Evolutionary conservation across 2,329 filamentous ascomycete species (phyloP).

Genomic region (Colletotrichum camelliae): DNA sequence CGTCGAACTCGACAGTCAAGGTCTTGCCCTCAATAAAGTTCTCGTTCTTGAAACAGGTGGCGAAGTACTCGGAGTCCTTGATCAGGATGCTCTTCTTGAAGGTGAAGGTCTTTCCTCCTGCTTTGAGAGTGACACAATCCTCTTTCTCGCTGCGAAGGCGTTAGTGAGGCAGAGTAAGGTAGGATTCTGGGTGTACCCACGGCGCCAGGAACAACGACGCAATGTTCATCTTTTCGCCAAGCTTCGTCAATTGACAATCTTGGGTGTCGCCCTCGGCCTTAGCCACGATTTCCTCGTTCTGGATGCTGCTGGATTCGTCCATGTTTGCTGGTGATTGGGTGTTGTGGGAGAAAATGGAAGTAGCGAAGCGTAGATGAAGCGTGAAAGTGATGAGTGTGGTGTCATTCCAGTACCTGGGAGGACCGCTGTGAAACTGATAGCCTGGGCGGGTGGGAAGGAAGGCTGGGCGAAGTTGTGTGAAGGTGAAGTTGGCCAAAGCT

Average conservation of each 20-base stretch:
- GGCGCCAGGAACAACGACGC: not conserved
- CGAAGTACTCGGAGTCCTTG: not conserved
- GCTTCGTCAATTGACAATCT: not conserved
- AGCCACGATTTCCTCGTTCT: too few species aligned
- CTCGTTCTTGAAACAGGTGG: not conserved
- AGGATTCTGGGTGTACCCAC: not conserved
- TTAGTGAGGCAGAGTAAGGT: not conserved
- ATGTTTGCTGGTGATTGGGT: not conserved
- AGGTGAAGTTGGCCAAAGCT: not conserved
- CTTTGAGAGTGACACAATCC: not conserved
- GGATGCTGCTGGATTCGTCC: too few species aligned
- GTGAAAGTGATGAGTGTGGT: not conserved
- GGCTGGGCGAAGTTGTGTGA: not conserved
- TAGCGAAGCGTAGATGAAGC: not conserved
- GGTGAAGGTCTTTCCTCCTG: not conserved
- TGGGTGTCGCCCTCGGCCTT: too few species aligned
- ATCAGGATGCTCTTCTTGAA: not conserved
- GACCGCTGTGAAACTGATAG: rapidly evolving
- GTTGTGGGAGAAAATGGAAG: not conserved
- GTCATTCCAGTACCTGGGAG: not conserved
- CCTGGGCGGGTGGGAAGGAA: not conserved
- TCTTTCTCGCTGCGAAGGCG: rapidly evolving
- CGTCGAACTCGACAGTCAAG: not conserved
- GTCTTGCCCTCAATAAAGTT: not conserved
- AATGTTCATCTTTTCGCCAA: not conserved